These are phyloP conservation scores for Zygoascus hellenicus DNA, from an alignment of 1,139 yeast species.

Conservation along the genomic window DNA sequence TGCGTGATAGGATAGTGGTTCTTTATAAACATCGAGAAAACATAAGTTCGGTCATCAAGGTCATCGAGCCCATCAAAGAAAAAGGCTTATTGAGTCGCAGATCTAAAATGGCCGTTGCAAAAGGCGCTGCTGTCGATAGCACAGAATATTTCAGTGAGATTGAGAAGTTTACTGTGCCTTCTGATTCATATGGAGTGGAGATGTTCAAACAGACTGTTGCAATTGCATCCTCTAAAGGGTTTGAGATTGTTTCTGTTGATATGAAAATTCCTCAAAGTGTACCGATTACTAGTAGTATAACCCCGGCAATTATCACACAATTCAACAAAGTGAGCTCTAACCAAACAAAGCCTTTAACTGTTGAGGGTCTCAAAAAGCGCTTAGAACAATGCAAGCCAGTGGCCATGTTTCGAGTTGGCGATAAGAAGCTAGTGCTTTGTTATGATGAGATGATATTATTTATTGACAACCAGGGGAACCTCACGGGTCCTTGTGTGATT, in stretches of 20 bases:
- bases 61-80: conserved; percentile 45
- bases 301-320: conserved; percentile 12
- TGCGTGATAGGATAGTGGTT: conserved; percentile 54
- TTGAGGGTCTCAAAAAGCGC: conserved; percentile 23
- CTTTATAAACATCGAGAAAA: conserved; percentile 37
- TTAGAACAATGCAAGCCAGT: conserved; percentile 42
- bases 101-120: conserved; percentile 26
- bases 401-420: conserved; percentile 56
- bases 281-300: conserved; percentile 39
- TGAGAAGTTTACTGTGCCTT: conserved; percentile 31
- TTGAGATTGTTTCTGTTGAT: conserved; percentile 60
- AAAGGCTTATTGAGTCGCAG: conserved; percentile 33
- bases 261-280: conserved; percentile 52
- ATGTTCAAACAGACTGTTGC: conserved; percentile 47
- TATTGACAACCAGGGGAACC: conserved; percentile 59
- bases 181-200: conserved; percentile 32
- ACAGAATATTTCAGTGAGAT: conserved; percentile 36
- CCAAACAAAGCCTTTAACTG: conserved; percentile 13
- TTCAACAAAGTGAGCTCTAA: conserved; percentile 13
- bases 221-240: conserved; percentile 62
- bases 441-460: conserved; percentile 71
- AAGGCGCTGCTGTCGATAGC: conserved; percentile 23
- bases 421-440: conserved; percentile 55
- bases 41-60: conserved; percentile 30
- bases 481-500: conserved; percentile 52